Evolutionary conservation across 2,329 filamentous ascomycete genomes (phyloP), one percentile per base, ranked within the genome.

Genomic region (Scytalidium lignicola): DNA sequence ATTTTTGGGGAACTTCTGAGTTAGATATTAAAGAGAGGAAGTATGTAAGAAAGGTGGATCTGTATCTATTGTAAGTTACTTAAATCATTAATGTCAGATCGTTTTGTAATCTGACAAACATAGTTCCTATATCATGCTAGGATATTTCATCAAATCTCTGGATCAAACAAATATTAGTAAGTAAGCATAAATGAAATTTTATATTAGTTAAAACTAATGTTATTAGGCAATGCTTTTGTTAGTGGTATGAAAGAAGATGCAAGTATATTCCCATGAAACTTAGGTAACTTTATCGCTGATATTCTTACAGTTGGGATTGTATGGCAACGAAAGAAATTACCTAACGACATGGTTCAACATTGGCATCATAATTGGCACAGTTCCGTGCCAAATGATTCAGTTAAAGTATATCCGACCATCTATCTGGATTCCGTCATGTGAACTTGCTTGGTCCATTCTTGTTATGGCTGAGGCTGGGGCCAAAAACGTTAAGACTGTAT

Each of bases 311-410:
- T 64, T 70, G 19, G 53, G 44, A 5, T 55, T 69, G 15, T 61
- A 68, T 26, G 67, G 67, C 6, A 70, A 70, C 47, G 62, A 70
- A 47, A 59, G 69, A 12, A 69, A 69, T 49, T 67, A 65, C 37
- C 62, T 70, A 46, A 70, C 66, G 19, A 63, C 67, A 7, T 68
- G 62, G 53, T 70, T 68, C 56, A 66, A 59, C 28, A 71, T 80
- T 1, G 80, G 80, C 8, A 83, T 83, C 54, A 74, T 79, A 0
- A 69, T 83, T 64, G 64, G 65, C 0, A 60, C 66, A 20, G 61
- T 63, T 45, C 64, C 67, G 3, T 62, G 61, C 4, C 69, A 65
- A 26, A 48, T 70, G 41, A 59, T 67, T 50, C 49, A 51, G 19
- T 61, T 65, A n/a, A 47, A 20, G 15, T 61, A 58, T 46, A 57